These are phyloP conservation scores for Saccharomyces hybrid DNA, from an alignment of 1,139 yeast species.

Conservation along the genomic window DNA sequence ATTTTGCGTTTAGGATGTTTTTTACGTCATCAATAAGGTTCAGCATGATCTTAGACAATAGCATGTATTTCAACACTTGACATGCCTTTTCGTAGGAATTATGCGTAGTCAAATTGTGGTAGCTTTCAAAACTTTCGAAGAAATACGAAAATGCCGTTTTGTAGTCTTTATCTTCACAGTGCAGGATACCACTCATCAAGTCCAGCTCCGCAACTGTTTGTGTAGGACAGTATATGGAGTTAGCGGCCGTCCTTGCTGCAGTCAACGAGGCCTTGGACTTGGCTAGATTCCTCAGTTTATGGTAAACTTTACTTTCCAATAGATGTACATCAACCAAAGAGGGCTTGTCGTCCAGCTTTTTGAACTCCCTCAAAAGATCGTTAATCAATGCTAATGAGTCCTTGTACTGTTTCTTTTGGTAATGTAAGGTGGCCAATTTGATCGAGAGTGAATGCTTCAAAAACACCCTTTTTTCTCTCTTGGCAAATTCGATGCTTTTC, in stretches of 20 bases:
- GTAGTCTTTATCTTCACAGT: slow-evolving; percentile 95
- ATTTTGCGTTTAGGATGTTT: slow-evolving; percentile 66
- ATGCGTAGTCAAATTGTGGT: slow-evolving; percentile 38
- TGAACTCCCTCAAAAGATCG: slow-evolving; percentile 71
- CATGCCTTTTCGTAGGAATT: slow-evolving; percentile 62
- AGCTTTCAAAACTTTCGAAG: slow-evolving; percentile 91
- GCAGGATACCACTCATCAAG: slow-evolving; percentile 88
- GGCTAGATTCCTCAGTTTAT: slow-evolving; percentile 86
- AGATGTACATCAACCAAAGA: slow-evolving; percentile 93
- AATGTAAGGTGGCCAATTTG: slow-evolving; percentile 69
- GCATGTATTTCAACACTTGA: slow-evolving; percentile 81
- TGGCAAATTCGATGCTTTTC: slow-evolving; percentile 84
- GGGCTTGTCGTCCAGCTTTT: slow-evolving; percentile 89
- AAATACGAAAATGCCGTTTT: slow-evolving; percentile 94
- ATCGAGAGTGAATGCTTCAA: slow-evolving; percentile 82
- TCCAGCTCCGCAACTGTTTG: slow-evolving; percentile 89
- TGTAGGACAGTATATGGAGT: slow-evolving; percentile 93
- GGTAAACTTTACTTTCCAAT: slow-evolving; percentile 83
- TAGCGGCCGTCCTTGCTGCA: slow-evolving; percentile 93
- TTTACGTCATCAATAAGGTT: slow-evolving; percentile 82
- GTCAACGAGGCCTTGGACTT: slow-evolving; percentile 90
- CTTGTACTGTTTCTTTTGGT: slow-evolving; percentile 54
- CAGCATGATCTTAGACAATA: slow-evolving; percentile 87
- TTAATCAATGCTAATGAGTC: slow-evolving; percentile 69
- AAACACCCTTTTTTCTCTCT: slow-evolving; percentile 74